Conservation (phyloP, 2,329 filamentous ascomycete species). For the Colletotrichum musicola region DNA sequence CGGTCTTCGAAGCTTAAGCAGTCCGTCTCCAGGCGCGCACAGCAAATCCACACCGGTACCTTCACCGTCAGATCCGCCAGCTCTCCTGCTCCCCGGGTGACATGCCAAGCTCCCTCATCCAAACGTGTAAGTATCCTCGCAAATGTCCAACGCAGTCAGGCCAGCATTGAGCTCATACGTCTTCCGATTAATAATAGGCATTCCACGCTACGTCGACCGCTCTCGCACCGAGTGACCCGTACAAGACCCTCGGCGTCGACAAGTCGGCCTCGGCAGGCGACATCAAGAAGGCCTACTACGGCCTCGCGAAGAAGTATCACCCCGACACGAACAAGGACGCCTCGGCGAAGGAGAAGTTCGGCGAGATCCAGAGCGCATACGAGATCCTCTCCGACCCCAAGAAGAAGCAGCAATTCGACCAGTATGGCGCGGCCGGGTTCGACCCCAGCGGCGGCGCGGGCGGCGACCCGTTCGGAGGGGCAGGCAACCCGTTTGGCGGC, state of each 20-base stretch:
- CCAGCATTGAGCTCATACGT: constrained; percentile 5
- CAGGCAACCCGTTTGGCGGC: constrained; percentile 73
- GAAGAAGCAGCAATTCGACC: constrained; percentile 93
- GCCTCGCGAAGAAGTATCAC: constrained; percentile 96
- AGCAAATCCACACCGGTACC: constrained; percentile 35
- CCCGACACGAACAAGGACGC: constrained; percentile 98
- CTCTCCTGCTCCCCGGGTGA: constrained; percentile 45
- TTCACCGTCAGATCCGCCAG: constrained; percentile 32
- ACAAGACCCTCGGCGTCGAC: constrained; percentile 85
- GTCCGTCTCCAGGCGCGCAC: constrained; percentile 52
- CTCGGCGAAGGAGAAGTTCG: constrained; percentile 93
- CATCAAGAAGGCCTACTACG: constrained; percentile 99
- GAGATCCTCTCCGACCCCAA: constrained; percentile 92
- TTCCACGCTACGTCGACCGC: constrained; percentile 72
- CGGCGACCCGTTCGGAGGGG: constrained; percentile 72
- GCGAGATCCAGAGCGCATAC: constrained; percentile 93
- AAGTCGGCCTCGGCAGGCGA: constrained; percentile 86
- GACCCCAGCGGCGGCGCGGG: constrained; percentile 78
- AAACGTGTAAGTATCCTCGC: constrained; percentile 40
- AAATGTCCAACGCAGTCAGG: neutral
- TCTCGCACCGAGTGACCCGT: constrained; percentile 79
- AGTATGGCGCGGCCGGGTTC: constrained; percentile 89
- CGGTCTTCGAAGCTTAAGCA: constrained; percentile 56
- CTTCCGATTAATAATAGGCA: constrained; percentile 48
- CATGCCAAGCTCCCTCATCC: constrained; percentile 42